Conservation (phyloP, 2,329 filamentous ascomycete species). For the Paraconiothyrium brasiliense region DNA sequence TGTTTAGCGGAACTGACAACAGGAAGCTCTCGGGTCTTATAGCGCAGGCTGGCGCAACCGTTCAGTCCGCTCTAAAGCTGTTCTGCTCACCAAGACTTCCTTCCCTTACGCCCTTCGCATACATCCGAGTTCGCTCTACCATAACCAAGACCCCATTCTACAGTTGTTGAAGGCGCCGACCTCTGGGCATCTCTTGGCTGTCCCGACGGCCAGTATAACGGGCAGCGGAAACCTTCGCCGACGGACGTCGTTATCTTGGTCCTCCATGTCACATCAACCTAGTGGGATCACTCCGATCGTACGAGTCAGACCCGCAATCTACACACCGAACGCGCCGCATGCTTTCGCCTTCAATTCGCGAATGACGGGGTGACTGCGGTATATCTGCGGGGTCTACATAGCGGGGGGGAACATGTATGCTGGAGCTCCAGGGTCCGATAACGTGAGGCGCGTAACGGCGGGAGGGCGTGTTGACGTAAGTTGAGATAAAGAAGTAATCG, state of each 20-base stretch:
- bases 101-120: neutral
- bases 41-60: neutral
- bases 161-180: neutral
- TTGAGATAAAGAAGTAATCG: neutral
- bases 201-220: neutral
- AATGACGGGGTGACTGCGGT: neutral
- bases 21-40: neutral
- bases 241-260: neutral
- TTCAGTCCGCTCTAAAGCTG: neutral
- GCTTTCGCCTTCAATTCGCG: neutral
- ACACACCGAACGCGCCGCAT: neutral
- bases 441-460: neutral
- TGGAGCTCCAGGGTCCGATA: neutral
- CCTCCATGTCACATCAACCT: neutral
- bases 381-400: neutral
- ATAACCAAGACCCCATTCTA: neutral
- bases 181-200: neutral
- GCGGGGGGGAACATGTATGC: neutral
- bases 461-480: neutral
- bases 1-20: neutral
- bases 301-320: neutral
- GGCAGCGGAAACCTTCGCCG: neutral
- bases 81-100: neutral
- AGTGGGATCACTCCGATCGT: neutral
- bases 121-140: neutral